Evolutionary conservation across 768 basidiomycete species (phyloP), one percentile per base, ranked within the genome.

Genomic region (Mycena maculata): DNA sequence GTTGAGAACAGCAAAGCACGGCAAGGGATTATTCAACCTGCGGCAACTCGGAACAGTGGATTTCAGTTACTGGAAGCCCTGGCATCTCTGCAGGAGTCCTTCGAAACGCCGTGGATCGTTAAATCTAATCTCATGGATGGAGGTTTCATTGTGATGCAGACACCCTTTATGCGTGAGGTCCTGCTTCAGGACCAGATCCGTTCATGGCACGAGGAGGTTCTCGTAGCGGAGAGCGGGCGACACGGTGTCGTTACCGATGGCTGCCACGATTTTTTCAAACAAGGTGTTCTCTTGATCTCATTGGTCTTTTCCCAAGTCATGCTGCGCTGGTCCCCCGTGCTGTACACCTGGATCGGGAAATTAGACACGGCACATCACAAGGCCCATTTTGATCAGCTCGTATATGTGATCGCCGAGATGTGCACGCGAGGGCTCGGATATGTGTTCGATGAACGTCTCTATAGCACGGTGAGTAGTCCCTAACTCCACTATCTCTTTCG

Each of bases 311-410:
- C 56, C 2, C 56, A 20, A 15, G 22, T 65, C 18, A 7, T 65
- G 2, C 28, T 60, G 27, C 64, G 57, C 39, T 66, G 65, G 59
- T 52, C 47, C 8, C 33, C 47, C 2, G 33, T 66, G n/a, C 52
- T 66, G 2, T 66, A 39, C 52, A 60, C 65, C 2, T 66, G 58
- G 65, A 66, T 66, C 2, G 65, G 65, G 1, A 45, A n/a, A 12
- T 33, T 60, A 11, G 59, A 66, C 28, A 50, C 53, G 65, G 16
- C 4, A 16, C 65, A 66, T 33, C 58, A 66, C 44, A 52, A 54
- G 13, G 33, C 65, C 1, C 65, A 66, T 25, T 66, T 66, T n/a
- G 31, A 52, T 7, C 65, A 60, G 31, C 65, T 66, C 4, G 41
- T 66, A 1, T 47, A 52, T 15, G 57, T 28, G 23, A 50, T 65